Base-by-base conservation (phyloP, 129 eudicot genomes). In the Centrapalus pauciflorus region DNA sequence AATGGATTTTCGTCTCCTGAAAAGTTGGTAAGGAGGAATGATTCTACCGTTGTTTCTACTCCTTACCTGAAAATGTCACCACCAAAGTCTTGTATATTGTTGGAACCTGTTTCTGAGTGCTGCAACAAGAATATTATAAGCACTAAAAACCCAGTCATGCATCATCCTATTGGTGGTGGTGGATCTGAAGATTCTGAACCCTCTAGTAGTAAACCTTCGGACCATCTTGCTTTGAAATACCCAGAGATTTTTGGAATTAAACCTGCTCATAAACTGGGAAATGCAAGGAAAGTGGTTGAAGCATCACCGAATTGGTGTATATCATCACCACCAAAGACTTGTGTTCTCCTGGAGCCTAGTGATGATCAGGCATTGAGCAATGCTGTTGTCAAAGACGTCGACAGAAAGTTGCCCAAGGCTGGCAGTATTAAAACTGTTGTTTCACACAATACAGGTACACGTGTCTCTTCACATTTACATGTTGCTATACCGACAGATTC, bases 261-360 rank as follows among this genome's bases (percentile, higher is more conserved):
- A 40, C 16, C 79, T 0, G 71, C 66, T 60, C 49, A 72, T 43
- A 54, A 71, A 55, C 30, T 73, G 34, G 72, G 67, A 50, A 83
- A 75, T 76, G 72, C 66, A 41, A 83, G 51, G 80, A 85, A 66
- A 68, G 76, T 23, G 20, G 70, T 73, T 21, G 95, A 93, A 64
- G 88, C 81, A 75, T 89, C 88, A 30, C 96, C 99, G 5, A 60
- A 81, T 46, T 93, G 95, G 96, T 61, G 67, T 24, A 69, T 81
- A 57, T 88, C 99, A 57, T 88, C 99, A 26, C 99, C 99, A 35
- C 99, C 96, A 12, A 93, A 93, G 80, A 80, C 85, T 23, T 93
- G 99, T 67, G 70, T 75, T 55, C 23, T 93, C 37, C 72, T 93
- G 87, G 99, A 93, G 80, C 99, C 84, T 19, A 65, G 84, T 4